Base-by-base conservation (phyloP, 129 eudicot species). In the Helianthus tuberosus region DNA sequence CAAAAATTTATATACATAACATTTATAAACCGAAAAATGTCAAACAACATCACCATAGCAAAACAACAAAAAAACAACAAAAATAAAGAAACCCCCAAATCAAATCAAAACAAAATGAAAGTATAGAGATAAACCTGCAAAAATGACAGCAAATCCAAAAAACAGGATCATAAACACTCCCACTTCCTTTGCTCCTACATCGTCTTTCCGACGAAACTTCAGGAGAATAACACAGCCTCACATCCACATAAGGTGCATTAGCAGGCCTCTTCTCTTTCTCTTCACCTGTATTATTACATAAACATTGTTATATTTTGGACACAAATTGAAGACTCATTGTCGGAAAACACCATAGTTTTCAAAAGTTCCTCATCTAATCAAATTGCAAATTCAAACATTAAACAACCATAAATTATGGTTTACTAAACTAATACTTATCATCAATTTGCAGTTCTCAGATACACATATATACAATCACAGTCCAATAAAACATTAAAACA, bases 91-190 rank as follows among this genome's bases (percentile, higher is more conserved):
- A 49, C 3, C 44, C 6, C 3, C 35, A n/a, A n/a, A n/a, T n/a
- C 8, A 41, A 39, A 66, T 14, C 50, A 12, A 47, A 43, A 10
- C 36, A 57, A 14, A 55, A 12, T 16, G 52, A 14, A 14, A 38
- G 44, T 8, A 38, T 6, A 51, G 41, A 69, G 39, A 69, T 62
- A 61, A 43, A 75, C 96, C 96, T 86, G 96, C 96, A 89, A 65
- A 86, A 89, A 60, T 89, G 96, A 87, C 91, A 89, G 77, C 89
- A 89, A 71, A 89, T 86, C 25, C 96, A 91, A 46, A 76, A 86
- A 86, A 77, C 79, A 67, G 96, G 89, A 79, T 89, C 89, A 64
- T 86, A 89, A 39, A 89, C 53, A 62, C 85, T 86, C 20, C 96
- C 96, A 69, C 96, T 86, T 43, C 79, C 78, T 47, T 84, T 89